Base-by-base conservation (phyloP, 352 stramenopile genomes). In the Pythium grandisporangium region DNA sequence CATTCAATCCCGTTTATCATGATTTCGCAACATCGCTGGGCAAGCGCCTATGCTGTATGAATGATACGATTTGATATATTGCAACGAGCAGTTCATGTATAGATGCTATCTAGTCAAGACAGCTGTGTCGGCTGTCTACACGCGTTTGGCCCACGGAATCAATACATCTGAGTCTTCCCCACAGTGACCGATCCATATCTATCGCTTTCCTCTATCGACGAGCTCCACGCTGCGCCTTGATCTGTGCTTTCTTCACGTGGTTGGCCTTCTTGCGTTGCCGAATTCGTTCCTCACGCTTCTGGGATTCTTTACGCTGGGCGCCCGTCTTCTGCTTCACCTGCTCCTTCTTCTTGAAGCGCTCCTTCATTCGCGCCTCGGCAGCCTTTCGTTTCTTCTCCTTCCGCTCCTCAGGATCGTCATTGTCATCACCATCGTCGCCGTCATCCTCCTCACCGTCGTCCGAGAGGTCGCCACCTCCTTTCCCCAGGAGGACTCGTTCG, bases 331-430 rank as follows among this genome's bases (percentile, higher is more conserved):
- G 58, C 39, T 72, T 66, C 7, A 70, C 53, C 48, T 70, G 58
- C 26, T 90, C 79, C 37, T 90, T 90, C 58, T 93, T 93, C 51
- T 83, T 84, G 50, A 90, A 88, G 1, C 72, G 68, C 37, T 86
- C 75, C 48, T 90, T 88, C 1, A 87, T 33, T 38, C 84, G 82
- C 50, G 76, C 55, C 26, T 86, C 72, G 0, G 71, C 66, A 45
- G 69, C 69, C 55, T 81, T 80, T 3, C 62, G 51, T 43, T 84
- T 92, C 52, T 81, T 81, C 22, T 42, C 43, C 20, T 53, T 58
- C 27, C 51, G 40, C 6, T 6, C 5, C 33, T 38, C 37, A 34
- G 24, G 27, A n/a, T 62, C 41, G 29, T 41, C 37, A 10, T 58
- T 37, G 25, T 20, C 25, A 19, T 56, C 45, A 5, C 49, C 39